Evolutionary conservation across 73 alveolate genomes (phyloP), one percentile per base, ranked within the genome.

Genomic region (Durusdinium trenchii): DNA sequence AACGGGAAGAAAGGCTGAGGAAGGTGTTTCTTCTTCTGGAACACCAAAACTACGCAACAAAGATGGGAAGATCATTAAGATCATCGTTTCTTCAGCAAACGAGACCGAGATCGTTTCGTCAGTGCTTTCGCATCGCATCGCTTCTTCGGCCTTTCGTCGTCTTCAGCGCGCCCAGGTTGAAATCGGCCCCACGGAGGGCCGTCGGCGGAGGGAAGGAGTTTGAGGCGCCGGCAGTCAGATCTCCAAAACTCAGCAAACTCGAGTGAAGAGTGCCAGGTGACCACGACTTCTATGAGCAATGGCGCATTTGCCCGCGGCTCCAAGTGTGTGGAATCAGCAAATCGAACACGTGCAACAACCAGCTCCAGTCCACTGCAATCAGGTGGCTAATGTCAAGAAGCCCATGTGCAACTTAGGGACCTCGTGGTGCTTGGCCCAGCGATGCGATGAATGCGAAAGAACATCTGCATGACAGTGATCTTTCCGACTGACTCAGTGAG

Each of bases 301-400:
- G 86, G 86, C 28, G 96, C 86, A 16, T 90, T 50, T 48, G 96
- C 47, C 47, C 23, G 85, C 64, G 32, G 9, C 95, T 23, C 36
- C 42, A 54, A 64, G 36, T 26, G 43, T 67, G 81, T 26, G 36
- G 42, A n/a, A 9, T 18, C 42, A 26, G 81, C 43, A 18, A 9
- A n/a, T 28, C 42, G 10, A 42, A n/a, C n/a, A 32, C 32, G 28
- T 12, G 81, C 18, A 5, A 64, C 42, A 42, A n/a, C 16, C 43
- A 1, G 43, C n/a, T 32, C 43, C n/a, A 6, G 26, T 35, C 42
- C 18, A 28, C 40, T 54, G 64, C 54, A 12, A 3, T 40, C 48
- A 87, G 95, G 85, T 90, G 60, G 96, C 86, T 12, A 75, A 52
- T 35, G 86, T 90, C 46, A 90, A 90, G 96, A 90, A 90, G 86